Base-by-base conservation (phyloP, 106 monocot species). In the Amphibolis antarctica region DNA sequence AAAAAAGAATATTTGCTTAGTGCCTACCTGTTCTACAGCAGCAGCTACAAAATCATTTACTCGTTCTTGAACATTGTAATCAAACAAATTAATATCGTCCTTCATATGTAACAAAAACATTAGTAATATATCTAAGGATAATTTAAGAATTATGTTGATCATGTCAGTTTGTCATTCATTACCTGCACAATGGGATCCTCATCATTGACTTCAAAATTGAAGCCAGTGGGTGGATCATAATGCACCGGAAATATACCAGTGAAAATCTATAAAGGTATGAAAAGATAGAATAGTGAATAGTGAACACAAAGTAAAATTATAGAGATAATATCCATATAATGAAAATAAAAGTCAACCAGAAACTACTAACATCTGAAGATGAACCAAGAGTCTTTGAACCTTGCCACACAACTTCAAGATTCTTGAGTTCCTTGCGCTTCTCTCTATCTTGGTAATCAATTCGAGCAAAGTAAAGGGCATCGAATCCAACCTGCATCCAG, bases 391-490 rank as follows among this genome's bases (percentile, higher is more conserved):
- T 72, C 69, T 72, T 87, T 7, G 98, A 98, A 25, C 86, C 87
- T 62, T 85, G 69, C 98, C 98, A 98, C 9, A 98, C 77, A 79
- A 87, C 70, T 69, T 98, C 98, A 36, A 98, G 91, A 52, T 53
- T 83, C 71, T 98, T 98, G 62, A 74, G 21, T 20, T 71, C 62
- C 54, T 85, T 91, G 42, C 98, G 60, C 67, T 82, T 81, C n/a
- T 45, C 66, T 24, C 67, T 61, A 31, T 98, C 91, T 91, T 98
- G 98, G 78, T 98, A 98, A 79, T 98, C 98, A 71, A 98, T 98
- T 19, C 98, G 75, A 36, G 57, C 78, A 74, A 98, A 98, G 58
- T 87, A 91, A 66, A 98, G 71, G 44, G 98, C 87, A 81, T 98
- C 98, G 73, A 98, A 98, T 62, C 98, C 98, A 49, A 98, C 85